These are phyloP conservation scores for Actinidia polygama DNA, from an alignment of 179 eudicot genomes.

Conservation along the genomic window DNA sequence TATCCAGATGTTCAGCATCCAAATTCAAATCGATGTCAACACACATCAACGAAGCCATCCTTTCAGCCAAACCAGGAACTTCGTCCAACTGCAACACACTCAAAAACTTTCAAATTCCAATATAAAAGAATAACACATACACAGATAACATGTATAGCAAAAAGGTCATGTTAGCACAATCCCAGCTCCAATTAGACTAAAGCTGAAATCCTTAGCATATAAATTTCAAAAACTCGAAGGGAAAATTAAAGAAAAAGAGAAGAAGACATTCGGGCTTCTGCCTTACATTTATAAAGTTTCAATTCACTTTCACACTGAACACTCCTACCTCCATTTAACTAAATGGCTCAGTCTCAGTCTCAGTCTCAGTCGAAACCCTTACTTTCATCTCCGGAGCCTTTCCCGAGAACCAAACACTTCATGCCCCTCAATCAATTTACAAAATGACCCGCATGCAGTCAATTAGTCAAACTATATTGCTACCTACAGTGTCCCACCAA, in stretches of 20 bases:
- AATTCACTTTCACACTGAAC: neutral
- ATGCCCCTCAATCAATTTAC: neutral
- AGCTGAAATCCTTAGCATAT: conserved; percentile 1
- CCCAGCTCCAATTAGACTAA: neutral
- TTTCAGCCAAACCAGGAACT: conserved; percentile 93
- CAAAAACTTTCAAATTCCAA: conserved; percentile 17
- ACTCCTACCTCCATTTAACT: no score
- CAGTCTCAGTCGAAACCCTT: neutral
- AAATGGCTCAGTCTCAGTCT: no score
- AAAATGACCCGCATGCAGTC: no score
- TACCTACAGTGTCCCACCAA: neutral
- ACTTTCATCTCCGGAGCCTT: neutral
- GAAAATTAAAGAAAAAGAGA: neutral
- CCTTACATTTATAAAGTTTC: neutral
- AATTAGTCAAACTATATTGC: no score
- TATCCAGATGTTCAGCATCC: conserved; percentile 37
- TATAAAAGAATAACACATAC: neutral
- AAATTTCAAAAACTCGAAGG: neutral
- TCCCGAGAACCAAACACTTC: neutral
- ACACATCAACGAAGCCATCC: conserved; percentile 97
- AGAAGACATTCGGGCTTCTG: neutral
- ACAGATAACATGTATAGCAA: neutral
- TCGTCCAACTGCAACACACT: conserved; percentile 74
- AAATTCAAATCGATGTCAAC: conserved; percentile 65
- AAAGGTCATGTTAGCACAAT: neutral